Evolutionary conservation across 805 yeast species (phyloP).

Genomic region (Lachancea sp.): DNA sequence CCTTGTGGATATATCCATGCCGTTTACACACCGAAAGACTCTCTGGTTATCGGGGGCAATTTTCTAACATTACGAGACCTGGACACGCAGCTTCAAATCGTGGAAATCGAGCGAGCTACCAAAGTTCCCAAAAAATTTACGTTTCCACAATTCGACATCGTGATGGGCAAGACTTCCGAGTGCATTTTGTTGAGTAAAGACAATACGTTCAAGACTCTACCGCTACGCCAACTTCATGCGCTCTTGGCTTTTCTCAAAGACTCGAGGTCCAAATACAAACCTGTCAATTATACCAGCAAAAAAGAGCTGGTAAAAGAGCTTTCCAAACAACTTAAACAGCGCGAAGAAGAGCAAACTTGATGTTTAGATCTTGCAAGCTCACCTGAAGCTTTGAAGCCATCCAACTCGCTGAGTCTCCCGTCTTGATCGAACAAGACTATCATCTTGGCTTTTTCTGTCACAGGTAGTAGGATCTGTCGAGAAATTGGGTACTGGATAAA

Average conservation of each 20-base stretch:
- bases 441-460: background rate
- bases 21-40: constrained; percentile 75
- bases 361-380: background rate
- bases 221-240: constrained; percentile 10
- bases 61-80: constrained; percentile 63
- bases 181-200: constrained; percentile 11
- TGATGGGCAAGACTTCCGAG: constrained; percentile 36
- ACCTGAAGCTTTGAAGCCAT: too few relatives aligned
- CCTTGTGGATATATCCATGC: constrained; percentile 95
- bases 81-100: constrained; percentile 54
- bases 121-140: constrained; percentile 70
- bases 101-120: constrained; percentile 56
- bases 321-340: background rate
- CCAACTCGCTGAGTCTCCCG: too few relatives aligned
- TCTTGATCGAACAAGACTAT: background rate
- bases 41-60: constrained; percentile 84
- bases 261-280: constrained; percentile 16
- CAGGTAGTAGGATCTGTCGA: background rate
- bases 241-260: constrained; percentile 13
- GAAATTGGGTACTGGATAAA: background rate
- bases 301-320: constrained; percentile 12
- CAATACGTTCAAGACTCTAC: background rate
- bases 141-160: constrained; percentile 68
- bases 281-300: constrained; percentile 14
- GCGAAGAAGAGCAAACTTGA: background rate